Conservation (phyloP, 2,329 filamentous ascomycete genomes). For the Curvularia spicifera region DNA sequence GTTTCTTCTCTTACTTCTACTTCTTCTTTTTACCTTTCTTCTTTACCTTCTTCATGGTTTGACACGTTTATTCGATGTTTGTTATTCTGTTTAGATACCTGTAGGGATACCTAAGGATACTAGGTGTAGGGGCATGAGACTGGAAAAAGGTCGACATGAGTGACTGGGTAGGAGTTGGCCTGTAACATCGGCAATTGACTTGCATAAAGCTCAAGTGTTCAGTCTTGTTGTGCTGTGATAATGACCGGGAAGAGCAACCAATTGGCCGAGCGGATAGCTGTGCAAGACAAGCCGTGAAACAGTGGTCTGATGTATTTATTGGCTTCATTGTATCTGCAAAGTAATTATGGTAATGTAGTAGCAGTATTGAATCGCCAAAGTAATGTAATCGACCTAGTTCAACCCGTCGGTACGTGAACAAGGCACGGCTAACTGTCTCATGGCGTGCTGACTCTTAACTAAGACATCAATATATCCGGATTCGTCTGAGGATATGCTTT, state of each 20-base stretch:
- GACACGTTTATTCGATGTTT: constrained; percentile 7
- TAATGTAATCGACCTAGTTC: neutral
- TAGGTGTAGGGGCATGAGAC: constrained; percentile 12
- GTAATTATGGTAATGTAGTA: neutral
- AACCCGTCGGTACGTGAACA: neutral
- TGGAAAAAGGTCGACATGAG: constrained; percentile 16
- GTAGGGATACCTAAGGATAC: constrained; percentile 25
- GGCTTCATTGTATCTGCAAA: neutral
- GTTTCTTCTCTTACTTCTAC: constrained; percentile 18
- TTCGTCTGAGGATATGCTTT: neutral
- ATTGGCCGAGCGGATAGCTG: neutral
- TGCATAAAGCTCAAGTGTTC: constrained; percentile 2
- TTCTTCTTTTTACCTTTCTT: constrained; percentile 8
- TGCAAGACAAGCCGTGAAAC: neutral
- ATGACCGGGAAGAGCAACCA: neutral
- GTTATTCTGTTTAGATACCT: constrained; percentile 34
- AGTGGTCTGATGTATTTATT: neutral
- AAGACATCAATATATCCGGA: neutral
- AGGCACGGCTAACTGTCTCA: neutral
- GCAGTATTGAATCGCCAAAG: neutral
- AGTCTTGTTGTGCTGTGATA: neutral
- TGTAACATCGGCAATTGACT: constrained; percentile 10
- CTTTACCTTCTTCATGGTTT: constrained; percentile 3
- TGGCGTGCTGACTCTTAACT: neutral
- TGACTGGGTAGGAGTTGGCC: constrained; percentile 8